Evolutionary conservation across 108 stramenopile genomes (phyloP).

Genomic region (Stephanodiscus triporus): DNA sequence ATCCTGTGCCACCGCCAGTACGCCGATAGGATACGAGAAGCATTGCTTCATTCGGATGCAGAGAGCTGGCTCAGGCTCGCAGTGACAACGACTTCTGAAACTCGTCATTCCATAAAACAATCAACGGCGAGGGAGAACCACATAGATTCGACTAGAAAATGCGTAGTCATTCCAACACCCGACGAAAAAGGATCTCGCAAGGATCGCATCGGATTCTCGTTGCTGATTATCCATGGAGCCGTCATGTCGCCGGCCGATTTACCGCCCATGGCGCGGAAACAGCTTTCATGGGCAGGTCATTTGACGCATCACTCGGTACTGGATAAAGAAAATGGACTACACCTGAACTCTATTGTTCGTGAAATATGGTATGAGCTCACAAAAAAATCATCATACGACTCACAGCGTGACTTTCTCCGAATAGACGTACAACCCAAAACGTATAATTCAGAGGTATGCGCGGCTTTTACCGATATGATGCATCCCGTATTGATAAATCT

Average conservation of each 20-base stretch:
- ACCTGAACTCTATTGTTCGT: constrained; percentile 1
- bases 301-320: constrained; percentile 37
- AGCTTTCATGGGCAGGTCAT: constrained; percentile 56
- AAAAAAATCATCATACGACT: constrained; percentile 15
- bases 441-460: constrained; percentile 34
- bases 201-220: constrained; percentile 27
- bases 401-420: constrained; percentile 24
- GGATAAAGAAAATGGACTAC: constrained; percentile 13
- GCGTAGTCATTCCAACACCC: constrained; percentile 26
- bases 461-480: constrained; percentile 6
- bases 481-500: constrained; percentile 31
- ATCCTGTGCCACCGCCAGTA: constrained; percentile 48
- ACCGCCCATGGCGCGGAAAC: constrained; percentile 55
- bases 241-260: constrained; percentile 32
- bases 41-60: constrained; percentile 17
- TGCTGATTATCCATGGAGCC: constrained; percentile 23
- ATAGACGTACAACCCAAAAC: constrained; percentile 44
- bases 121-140: not conserved
- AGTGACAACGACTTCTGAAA: not conserved
- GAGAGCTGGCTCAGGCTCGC: constrained; percentile 29
- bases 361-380: constrained; percentile 31
- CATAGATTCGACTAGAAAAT: constrained; percentile 4
- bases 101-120: not conserved
- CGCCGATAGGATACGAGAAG: constrained; percentile 37
- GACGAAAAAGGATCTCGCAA: constrained; percentile 42